Evolutionary conservation across 176 grass and related monocot genomes (phyloP).

Genomic region (Lolium multiflorum): DNA sequence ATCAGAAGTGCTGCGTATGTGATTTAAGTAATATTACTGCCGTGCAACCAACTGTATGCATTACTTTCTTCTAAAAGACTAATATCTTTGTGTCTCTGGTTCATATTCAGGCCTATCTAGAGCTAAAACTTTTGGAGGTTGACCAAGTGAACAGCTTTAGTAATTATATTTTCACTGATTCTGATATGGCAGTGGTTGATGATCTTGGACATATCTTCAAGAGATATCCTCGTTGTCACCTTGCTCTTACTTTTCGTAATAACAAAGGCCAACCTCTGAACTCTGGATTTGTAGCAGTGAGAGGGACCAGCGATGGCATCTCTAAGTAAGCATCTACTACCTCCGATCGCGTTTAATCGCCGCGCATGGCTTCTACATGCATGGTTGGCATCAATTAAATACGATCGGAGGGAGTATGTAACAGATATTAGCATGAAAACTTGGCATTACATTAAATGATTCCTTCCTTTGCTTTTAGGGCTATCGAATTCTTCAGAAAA

Average conservation of each 20-base stretch:
- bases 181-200: constrained; percentile 75
- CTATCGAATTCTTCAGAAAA: constrained; percentile 73
- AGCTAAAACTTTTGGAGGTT: constrained; percentile 58
- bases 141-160: constrained; percentile 42
- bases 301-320: constrained; percentile 71
- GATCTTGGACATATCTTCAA: constrained; percentile 84
- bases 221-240: constrained; percentile 71
- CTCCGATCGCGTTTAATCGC: too few relatives aligned
- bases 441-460: neutral
- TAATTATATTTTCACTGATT: constrained; percentile 84
- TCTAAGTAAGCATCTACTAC: constrained; percentile 49
- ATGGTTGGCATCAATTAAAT: too few relatives aligned
- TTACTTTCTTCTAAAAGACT: constrained; percentile 32
- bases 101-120: constrained; percentile 73
- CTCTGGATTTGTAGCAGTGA: constrained; percentile 93
- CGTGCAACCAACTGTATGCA: constrained; percentile 23
- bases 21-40: constrained; percentile 23
- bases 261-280: constrained; percentile 92
- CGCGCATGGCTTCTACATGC: too few relatives aligned
- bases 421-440: neutral
- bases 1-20: neutral
- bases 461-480: constrained; percentile 48
- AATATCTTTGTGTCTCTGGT: constrained; percentile 32
- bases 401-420: neutral
- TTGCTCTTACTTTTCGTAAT: constrained; percentile 92